Base-by-base conservation (phyloP, 495 filamentous ascomycete genomes). In the Aspergillus funiculosus region DNA sequence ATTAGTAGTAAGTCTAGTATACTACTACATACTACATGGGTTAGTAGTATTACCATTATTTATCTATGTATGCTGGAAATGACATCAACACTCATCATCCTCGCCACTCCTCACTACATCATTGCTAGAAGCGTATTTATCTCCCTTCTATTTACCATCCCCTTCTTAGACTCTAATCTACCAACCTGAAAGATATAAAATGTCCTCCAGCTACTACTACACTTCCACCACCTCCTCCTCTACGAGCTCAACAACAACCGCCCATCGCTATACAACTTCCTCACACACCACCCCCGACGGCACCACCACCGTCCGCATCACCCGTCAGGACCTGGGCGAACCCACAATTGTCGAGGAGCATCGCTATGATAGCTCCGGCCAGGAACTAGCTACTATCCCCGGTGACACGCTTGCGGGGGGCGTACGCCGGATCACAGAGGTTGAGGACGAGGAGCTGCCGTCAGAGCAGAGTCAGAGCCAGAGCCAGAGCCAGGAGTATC, bases 271-370 rank as follows among this genome's bases (percentile, higher is more conserved):
- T 48, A 50, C 57, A n/a, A 66, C 63, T 5, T 47, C 51, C 31
- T 63, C 64, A 1, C 52, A 63, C 28, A 71, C 64, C 28, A 53
- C 63, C 8, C 47, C 51, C 2, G 57, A 69, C 20, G 68, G 68
- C 22, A 59, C 52, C n/a, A 71, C 64, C 2, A 49, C 58, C 46
- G 61, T 69, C 5, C 64, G 64, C 38, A 66, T 64, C 8, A 63
- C 61, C 8, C 52, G 57, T 6, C 64, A 71, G 44, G 66, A 67
- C 17, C 52, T 71, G 1, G 68, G 68, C 24, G 43, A 66, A 28
- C 61, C 64, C 1, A 41, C 59, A 15, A 31, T 63, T 14, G 35
- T 67, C 22, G 64, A 69, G 39, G 64, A 71, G 31, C 60, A 58
- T 0, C 59, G 53, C 11, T 71, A 62, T 47, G 64, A 71, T 47